Evolutionary conservation across 805 yeast species (phyloP), one percentile per base, ranked within the genome.

Genomic region (Cyberlindnera maritima): DNA sequence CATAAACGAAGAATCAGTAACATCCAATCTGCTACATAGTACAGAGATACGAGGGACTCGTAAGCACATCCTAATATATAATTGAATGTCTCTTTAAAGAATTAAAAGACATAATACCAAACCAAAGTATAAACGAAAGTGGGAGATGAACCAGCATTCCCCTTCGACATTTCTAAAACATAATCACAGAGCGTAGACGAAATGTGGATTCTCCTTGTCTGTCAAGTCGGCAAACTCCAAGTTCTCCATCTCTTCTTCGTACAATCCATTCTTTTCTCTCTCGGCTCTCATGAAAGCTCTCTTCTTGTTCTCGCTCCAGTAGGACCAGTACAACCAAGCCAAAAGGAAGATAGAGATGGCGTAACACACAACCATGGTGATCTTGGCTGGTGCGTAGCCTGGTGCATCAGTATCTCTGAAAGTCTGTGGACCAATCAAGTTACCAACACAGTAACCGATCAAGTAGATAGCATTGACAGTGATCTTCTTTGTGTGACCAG

Each of bases 351-450:
- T 4, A 37, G 31, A n/a, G 33, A 41, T 31, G 19, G 21, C 43
- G 39, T 43, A 34, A 15, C 42, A 47, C 34, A 39, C 47, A 18
- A 36, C 44, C 18, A 47, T 38, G 5, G 44, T 40, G 36, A 47
- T 39, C 36, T 44, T 48, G 61, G 50, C 50, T 18, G 50, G 50
- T 17, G 40, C 62, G 56, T 83, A 86, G 28, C 64, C 58, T 8
- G 90, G 90, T 21, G 80, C 82, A 49, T 83, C 78, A 7, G 62
- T 52, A 0, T 74, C 65, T 49, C 70, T 72, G 68, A 85, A 86
- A 18, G 85, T 73, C 62, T 83, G 89, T 5, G 92, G 89, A 1
- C 91, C 92, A 46, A 83, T 75, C 33, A 85, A 66, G 41, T 49
- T 41, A 39, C 52, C 53, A 33, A 35, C 44, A 41, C 48, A 43